Evolutionary conservation across 257 asterid genomes (phyloP).

Genomic region (Solanum medicagineum): DNA sequence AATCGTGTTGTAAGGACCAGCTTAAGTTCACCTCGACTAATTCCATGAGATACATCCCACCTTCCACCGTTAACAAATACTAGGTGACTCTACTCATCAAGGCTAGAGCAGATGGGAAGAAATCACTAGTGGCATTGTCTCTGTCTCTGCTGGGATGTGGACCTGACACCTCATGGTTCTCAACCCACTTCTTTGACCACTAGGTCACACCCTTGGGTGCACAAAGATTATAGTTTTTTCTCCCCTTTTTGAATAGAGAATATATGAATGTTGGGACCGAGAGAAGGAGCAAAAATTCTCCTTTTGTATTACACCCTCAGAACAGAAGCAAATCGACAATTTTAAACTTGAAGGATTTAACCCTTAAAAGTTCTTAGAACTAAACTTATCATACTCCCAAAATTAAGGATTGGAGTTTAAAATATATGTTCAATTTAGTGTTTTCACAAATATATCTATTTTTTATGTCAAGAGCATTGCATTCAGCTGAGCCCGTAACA

Average conservation of each 20-base stretch:
- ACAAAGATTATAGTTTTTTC: neutral
- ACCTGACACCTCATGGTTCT: too few species aligned
- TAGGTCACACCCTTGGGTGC: too few species aligned
- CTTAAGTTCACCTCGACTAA: too few species aligned
- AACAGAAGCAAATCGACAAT: neutral
- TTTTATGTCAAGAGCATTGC: neutral
- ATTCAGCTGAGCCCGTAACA: neutral
- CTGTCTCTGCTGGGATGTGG: too few species aligned
- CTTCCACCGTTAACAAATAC: too few species aligned
- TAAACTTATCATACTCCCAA: neutral
- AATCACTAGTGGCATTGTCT: too few species aligned
- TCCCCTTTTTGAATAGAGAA: neutral
- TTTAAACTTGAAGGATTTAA: neutral
- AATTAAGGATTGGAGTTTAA: neutral
- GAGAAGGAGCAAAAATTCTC: neutral
- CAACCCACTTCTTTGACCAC: too few species aligned
- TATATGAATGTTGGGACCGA: neutral
- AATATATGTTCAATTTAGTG: neutral
- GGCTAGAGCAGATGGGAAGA: too few species aligned
- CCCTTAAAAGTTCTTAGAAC: neutral
- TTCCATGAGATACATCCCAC: too few species aligned
- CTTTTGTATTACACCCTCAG: neutral
- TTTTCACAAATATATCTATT: neutral
- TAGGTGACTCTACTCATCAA: too few species aligned
- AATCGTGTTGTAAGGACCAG: too few species aligned